Evolutionary conservation across 768 basidiomycete species (phyloP).

Genomic region (Tulasnella sp.): DNA sequence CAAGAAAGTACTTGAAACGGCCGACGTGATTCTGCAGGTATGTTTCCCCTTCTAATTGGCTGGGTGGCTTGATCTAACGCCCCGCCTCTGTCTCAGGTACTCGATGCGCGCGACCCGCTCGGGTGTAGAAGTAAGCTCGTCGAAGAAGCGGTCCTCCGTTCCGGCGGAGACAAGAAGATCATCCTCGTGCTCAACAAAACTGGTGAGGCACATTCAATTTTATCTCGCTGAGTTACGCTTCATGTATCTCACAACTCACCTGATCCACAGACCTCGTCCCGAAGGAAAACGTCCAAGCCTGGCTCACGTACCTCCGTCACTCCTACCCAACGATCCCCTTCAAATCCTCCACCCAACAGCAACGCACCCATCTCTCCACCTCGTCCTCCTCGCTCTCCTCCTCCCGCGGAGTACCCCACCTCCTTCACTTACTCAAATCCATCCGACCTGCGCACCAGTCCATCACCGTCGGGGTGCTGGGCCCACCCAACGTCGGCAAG

Average conservation of each 20-base stretch:
- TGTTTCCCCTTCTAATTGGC: too few relatives aligned
- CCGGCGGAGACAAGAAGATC: slow-evolving; percentile 80
- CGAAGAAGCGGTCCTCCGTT: slow-evolving; percentile 80
- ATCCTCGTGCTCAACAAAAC: slow-evolving; percentile 97
- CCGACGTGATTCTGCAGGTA: slow-evolving; percentile 72
- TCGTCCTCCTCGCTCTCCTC: slow-evolving; percentile 20
- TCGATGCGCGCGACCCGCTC: slow-evolving; percentile 93
- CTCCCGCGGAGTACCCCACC: slow-evolving; percentile 41
- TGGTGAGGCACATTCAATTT: slow-evolving; percentile 48
- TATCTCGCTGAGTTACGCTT: neutral
- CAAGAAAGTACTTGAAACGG: slow-evolving; percentile 77
- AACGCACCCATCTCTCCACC: slow-evolving; percentile 71
- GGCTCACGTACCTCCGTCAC: slow-evolving; percentile 87
- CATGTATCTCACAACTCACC: neutral
- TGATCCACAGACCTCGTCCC: slow-evolving; percentile 71
- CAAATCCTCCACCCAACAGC: slow-evolving; percentile 64
- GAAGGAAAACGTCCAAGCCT: slow-evolving; percentile 71
- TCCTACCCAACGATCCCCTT: slow-evolving; percentile 90
- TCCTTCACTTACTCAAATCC: slow-evolving; percentile 74
- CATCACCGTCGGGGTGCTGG: slow-evolving; percentile 82
- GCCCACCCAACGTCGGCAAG: slow-evolving; percentile 97
- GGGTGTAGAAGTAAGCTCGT: slow-evolving; percentile 86
- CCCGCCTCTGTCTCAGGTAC: slow-evolving; percentile 28
- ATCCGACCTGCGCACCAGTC: slow-evolving; percentile 28
- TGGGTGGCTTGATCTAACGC: neutral